Percentiles rank a stretch among this genome's conserved stretches.
phyloP scores from a whole-genome alignment of 139 green algal species.

The Picochlorum sp. region DNA sequence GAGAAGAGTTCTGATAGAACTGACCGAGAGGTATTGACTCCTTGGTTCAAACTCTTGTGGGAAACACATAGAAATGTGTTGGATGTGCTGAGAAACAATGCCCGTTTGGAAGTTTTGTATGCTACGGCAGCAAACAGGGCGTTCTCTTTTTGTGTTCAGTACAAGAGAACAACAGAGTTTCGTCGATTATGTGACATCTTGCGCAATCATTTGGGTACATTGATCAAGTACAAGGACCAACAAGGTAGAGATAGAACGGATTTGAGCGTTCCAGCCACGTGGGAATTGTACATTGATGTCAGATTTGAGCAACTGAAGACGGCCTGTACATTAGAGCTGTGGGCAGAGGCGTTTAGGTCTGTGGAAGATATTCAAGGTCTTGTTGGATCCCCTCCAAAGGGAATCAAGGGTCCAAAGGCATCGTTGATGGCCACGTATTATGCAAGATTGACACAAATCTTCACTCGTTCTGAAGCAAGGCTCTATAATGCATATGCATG shows the following conservation, averaged over 20 bases:
- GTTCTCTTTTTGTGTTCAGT: slow-evolving; percentile 90
- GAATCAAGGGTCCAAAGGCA: slow-evolving; percentile 80
- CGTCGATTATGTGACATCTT: slow-evolving; percentile 96
- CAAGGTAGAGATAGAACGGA: slow-evolving; percentile 82
- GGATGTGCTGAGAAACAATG: slow-evolving; percentile 97
- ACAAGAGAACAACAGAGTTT: slow-evolving; percentile 97
- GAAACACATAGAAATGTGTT: slow-evolving; percentile 88
- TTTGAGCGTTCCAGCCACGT: slow-evolving; percentile 71
- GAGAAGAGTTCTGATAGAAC: slow-evolving; percentile 91
- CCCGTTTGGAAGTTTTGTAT: slow-evolving; percentile 92
- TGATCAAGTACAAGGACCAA: slow-evolving; percentile 85
- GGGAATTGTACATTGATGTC: slow-evolving; percentile 91
- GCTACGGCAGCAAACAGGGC: slow-evolving; percentile 72
- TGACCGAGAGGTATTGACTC: slow-evolving; percentile 93
- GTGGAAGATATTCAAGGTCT: slow-evolving; percentile 97
- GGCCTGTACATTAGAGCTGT: slow-evolving; percentile 89
- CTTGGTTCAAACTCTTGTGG: slow-evolving; percentile 99
- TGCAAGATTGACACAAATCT: slow-evolving; percentile 84
- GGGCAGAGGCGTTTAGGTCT: slow-evolving; percentile 96
- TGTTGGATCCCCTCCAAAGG: slow-evolving; percentile 49
- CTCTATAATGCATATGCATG: slow-evolving; percentile 93
- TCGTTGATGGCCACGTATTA: slow-evolving; percentile 96
- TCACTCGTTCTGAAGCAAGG: slow-evolving; percentile 70
- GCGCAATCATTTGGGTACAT: slow-evolving; percentile 91
- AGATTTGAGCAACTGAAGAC: slow-evolving; percentile 86